phyloP scores from a whole-genome alignment of 2,329 filamentous ascomycete species.

The Colletotrichum godetiae region DNA sequence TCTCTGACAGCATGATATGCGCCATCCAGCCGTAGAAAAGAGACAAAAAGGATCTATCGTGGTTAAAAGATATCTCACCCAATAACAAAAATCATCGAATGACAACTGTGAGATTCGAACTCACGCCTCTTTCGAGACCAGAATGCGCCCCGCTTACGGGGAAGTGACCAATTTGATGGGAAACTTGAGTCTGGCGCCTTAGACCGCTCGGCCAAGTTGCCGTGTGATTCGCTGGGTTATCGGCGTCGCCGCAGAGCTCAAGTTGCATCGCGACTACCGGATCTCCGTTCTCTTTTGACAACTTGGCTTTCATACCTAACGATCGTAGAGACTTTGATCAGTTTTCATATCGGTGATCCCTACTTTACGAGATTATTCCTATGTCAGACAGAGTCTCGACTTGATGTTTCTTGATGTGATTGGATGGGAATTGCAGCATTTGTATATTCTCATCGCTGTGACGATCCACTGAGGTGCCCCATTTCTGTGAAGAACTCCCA shows the following conservation, averaged over 20 bases:
- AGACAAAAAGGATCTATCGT: background rate
- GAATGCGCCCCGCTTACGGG: slow-evolving; percentile 6
- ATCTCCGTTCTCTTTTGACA: background rate
- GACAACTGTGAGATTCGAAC: slow-evolving; percentile 25
- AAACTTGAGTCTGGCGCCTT: slow-evolving; percentile 10
- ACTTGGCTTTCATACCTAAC: background rate
- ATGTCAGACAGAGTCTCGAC: background rate
- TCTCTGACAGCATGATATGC: too few species aligned
- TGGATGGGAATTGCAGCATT: background rate
- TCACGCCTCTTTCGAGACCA: slow-evolving; percentile 23
- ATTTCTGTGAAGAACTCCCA: background rate
- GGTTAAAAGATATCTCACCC: background rate
- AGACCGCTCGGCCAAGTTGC: slow-evolving; percentile 23
- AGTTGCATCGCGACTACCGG: background rate
- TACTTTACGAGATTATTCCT: background rate
- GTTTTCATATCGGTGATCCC: background rate
- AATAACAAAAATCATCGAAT: background rate
- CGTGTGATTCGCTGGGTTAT: background rate
- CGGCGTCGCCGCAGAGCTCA: accelerated
- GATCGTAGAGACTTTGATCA: background rate
- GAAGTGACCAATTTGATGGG: background rate
- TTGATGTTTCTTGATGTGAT: background rate
- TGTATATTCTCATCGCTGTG: background rate
- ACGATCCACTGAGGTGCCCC: background rate
- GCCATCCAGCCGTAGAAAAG: background rate